Conservation (phyloP, 78 protist genomes). For the Protostelium mycophagum region DNA sequence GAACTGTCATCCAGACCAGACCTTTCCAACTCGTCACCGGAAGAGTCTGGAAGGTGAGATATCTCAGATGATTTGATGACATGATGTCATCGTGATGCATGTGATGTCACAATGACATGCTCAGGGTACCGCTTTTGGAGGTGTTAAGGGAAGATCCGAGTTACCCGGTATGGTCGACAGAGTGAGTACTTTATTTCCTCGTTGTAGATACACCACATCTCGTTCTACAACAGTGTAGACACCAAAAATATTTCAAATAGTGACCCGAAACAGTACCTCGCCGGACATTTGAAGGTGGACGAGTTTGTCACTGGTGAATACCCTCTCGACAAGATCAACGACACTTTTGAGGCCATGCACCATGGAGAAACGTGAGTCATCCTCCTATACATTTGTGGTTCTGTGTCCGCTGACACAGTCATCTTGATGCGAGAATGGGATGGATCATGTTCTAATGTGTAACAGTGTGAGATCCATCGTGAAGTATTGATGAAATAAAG, state of each 20-base stretch:
- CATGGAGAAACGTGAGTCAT: conserved; percentile 33
- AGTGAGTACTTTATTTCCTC: conserved; percentile 5
- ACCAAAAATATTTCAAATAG: background rate
- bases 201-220: background rate
- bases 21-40: conserved; percentile 96
- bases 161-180: conserved; percentile 66
- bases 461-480: too few relatives aligned
- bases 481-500: too few relatives aligned
- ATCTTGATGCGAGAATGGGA: too few relatives aligned
- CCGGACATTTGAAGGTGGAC: conserved; percentile 63
- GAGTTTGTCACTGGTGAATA: conserved; percentile 63
- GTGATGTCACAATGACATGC: background rate
- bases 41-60: conserved; percentile 78
- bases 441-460: too few relatives aligned
- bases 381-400: too few relatives aligned
- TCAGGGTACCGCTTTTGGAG: conserved; percentile 65
- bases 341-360: conserved; percentile 66
- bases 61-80: too few relatives aligned
- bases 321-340: conserved; percentile 46
- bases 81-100: conserved; percentile 82
- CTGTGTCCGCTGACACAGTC: too few relatives aligned
- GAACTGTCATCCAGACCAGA: conserved; percentile 82
- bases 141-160: conserved; percentile 64
- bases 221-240: background rate
- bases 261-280: conserved; percentile 35